Evolutionary conservation across 2,329 filamentous ascomycete species (phyloP), one percentile per base, ranked within the genome.

Genomic region (Alternaria incomplexa): DNA sequence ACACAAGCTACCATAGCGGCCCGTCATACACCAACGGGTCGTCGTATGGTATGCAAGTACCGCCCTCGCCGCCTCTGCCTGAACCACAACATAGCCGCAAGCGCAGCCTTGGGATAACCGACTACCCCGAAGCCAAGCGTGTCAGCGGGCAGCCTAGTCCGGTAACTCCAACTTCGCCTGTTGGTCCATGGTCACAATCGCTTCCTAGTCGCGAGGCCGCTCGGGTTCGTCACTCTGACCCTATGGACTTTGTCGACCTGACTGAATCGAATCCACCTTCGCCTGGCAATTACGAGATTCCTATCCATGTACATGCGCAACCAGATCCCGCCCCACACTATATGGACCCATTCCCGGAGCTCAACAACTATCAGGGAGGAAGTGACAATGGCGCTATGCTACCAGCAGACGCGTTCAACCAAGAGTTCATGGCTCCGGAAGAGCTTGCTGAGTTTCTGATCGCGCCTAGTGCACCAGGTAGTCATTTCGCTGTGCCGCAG

Each of bases 401-500:
- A 23, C 64, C 67, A 6, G 44, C 50, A 5, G 62, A 71, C 58
- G 66, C 68, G 2, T 73, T 74, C 53, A 58, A 58, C 11, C 70
- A 73, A 30, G 69, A 73, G 4, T 72, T 63, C n/a, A 77, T 78
- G 74, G 48, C 25, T 17, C 28, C 56, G 4, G 63, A 74, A 7
- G 67, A 77, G 17, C 66, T 79, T n/a, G 74, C 72, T 13, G 54
- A 73, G n/a, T 78, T 75, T 48, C 63, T 79, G 45, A 25, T 71
- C 5, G 60, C 61, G 7, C 68, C 73, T 3, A 64, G 64, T 30
- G 52, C 63, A 46, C 55, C 63, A 9, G 59, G 59, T 46, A 56
- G 50, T 40, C 65, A 63, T n/a, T 71, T 72, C 30, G 64, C 54
- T 17, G 68, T 66, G 32, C 65, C 67, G 25, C 64, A 65, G 22